Percentiles rank a stretch among this genome's conserved stretches.
Conservation (phyloP, 495 filamentous ascomycete genomes). For the Neurospora cerealis region DNA sequence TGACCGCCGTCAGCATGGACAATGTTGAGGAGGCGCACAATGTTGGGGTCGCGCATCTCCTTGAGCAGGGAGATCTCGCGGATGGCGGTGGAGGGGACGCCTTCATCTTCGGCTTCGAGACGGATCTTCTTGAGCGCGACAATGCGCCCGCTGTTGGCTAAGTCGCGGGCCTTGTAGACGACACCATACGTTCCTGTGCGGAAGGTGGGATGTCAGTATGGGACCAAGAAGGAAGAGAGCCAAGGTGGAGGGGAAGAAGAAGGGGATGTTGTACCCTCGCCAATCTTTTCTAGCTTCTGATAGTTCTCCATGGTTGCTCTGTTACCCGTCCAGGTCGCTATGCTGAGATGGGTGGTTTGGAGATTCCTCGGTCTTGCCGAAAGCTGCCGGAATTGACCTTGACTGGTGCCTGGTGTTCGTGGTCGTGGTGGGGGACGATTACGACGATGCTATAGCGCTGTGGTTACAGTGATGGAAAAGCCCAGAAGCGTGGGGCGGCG, state of each 20-base stretch:
- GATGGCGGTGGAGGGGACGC: slow-evolving; percentile 92
- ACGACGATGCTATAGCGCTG: neutral
- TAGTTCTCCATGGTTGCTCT: slow-evolving; percentile 82
- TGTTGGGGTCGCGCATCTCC: slow-evolving; percentile 94
- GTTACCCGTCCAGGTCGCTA: neutral
- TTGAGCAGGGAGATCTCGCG: slow-evolving; percentile 94
- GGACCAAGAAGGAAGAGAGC: too few species aligned
- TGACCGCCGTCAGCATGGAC: slow-evolving; percentile 70
- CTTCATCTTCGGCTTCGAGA: slow-evolving; percentile 94
- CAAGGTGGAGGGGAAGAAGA: slow-evolving; percentile 4
- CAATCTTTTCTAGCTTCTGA: slow-evolving; percentile 99
- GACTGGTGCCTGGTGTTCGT: neutral
- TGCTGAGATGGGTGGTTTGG: neutral
- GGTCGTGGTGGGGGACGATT: neutral
- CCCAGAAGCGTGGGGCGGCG: neutral
- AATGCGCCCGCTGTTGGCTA: slow-evolving; percentile 65
- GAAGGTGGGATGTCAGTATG: neutral
- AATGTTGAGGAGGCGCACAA: slow-evolving; percentile 86
- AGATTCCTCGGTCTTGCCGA: neutral
- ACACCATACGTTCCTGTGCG: slow-evolving; percentile 77
- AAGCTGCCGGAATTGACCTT: neutral
- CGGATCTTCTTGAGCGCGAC: slow-evolving; percentile 98
- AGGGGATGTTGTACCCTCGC: slow-evolving; percentile 60
- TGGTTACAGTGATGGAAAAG: neutral
- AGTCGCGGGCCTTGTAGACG: slow-evolving; percentile 85